phyloP scores from a whole-genome alignment of 768 basidiomycete genomes.

The Galerina marginata region DNA sequence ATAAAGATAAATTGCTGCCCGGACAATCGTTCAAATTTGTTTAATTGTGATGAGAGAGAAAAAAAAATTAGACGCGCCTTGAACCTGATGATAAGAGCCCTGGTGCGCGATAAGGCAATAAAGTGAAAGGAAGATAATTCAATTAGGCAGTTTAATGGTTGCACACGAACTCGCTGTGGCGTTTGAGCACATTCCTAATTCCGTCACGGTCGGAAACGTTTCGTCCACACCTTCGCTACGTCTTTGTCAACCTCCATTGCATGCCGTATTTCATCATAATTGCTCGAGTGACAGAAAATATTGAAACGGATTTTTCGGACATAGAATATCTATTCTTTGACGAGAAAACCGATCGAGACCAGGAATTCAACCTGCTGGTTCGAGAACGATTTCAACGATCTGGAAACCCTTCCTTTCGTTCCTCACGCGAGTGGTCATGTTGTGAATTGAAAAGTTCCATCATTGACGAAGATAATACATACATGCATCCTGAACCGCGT shows the following conservation, averaged over 20 bases:
- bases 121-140: background rate
- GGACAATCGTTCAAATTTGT: constrained; percentile 2
- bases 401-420: background rate
- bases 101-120: constrained; percentile 3
- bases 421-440: background rate
- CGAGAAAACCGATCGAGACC: constrained; percentile 5
- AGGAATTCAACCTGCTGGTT: background rate
- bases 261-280: background rate
- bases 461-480: constrained; percentile 16
- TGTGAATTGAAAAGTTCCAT: constrained; percentile 11
- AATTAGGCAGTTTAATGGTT: constrained; percentile 6
- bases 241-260: constrained; percentile 6
- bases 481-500: constrained; percentile 7
- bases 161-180: constrained; percentile 5
- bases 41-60: background rate
- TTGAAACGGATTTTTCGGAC: constrained; percentile 26
- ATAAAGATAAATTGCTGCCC: constrained; percentile 19
- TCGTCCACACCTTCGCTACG: background rate
- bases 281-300: constrained; percentile 14
- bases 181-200: constrained; percentile 1
- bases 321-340: constrained; percentile 8
- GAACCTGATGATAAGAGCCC: constrained; percentile 5
- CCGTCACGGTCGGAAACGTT: constrained; percentile 14
- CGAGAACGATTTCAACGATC: background rate
- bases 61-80: constrained; percentile 13